Conservation (phyloP, 768 basidiomycete genomes). For the Phylloporus sp. region DNA sequence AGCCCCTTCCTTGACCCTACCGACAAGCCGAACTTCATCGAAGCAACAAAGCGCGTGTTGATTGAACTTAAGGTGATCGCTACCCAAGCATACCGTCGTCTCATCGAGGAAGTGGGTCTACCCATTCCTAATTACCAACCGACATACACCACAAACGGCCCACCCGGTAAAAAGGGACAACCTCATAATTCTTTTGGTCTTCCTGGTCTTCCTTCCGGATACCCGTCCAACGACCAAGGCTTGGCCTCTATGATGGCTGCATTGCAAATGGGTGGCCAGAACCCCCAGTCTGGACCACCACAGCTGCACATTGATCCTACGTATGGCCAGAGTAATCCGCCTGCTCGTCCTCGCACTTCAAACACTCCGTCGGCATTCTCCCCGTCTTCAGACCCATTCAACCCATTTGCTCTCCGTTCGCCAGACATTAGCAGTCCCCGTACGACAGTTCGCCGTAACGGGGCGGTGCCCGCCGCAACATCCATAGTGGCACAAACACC, state of each 20-base stretch:
- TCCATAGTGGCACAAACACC: constrained; percentile 25
- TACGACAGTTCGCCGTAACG: constrained; percentile 43
- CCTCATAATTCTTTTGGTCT: constrained; percentile 56
- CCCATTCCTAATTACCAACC: constrained; percentile 86
- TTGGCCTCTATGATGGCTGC: constrained; percentile 92
- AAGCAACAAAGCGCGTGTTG: constrained; percentile 85
- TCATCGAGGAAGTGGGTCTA: constrained; percentile 92
- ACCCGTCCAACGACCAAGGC: constrained; percentile 78
- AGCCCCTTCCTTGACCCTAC: constrained; percentile 75
- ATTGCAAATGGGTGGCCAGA: constrained; percentile 85
- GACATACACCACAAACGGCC: constrained; percentile 58
- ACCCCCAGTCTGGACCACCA: constrained; percentile 72
- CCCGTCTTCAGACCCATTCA: constrained; percentile 51
- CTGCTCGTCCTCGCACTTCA: constrained; percentile 43
- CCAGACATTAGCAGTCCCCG: constrained; percentile 50
- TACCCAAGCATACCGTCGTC: constrained; percentile 89
- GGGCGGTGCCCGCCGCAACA: constrained; percentile 29
- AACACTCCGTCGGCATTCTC: constrained; percentile 46
- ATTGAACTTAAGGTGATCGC: constrained; percentile 89
- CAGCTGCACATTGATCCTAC: constrained; percentile 66
- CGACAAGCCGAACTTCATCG: constrained; percentile 66
- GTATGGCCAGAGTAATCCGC: constrained; percentile 42
- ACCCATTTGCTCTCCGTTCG: constrained; percentile 49
- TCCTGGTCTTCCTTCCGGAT: constrained; percentile 73
- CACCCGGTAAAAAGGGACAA: constrained; percentile 55